These are phyloP conservation scores for Thermothielavioides terrestris DNA, from an alignment of 495 filamentous ascomycete species.

Conservation along the genomic window DNA sequence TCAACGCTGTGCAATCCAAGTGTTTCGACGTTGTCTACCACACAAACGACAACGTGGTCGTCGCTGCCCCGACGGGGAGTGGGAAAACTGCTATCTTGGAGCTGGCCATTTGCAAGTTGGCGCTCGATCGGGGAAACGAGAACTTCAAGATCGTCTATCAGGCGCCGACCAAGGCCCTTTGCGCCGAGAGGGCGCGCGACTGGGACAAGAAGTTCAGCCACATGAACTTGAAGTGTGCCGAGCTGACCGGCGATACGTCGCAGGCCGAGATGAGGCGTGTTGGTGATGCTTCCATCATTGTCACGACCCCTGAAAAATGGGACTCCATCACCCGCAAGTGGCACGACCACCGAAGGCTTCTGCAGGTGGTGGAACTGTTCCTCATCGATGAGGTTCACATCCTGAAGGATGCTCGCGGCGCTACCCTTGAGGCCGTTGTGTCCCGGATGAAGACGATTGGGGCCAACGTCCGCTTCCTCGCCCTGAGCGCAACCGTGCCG, in stretches of 20 bases:
- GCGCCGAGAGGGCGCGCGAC: slow-evolving; percentile 69
- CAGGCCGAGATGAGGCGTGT: slow-evolving; percentile 62
- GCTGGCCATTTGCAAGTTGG: slow-evolving; percentile 78
- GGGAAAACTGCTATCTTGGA: slow-evolving; percentile 91
- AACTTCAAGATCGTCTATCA: slow-evolving; percentile 92
- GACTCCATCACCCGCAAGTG: slow-evolving; percentile 95
- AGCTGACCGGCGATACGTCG: slow-evolving; percentile 90
- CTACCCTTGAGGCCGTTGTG: slow-evolving; percentile 89
- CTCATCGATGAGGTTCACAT: slow-evolving; percentile 97
- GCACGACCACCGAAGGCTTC: slow-evolving; percentile 77
- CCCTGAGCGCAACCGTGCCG: slow-evolving; percentile 86
- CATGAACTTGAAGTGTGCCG: slow-evolving; percentile 67
- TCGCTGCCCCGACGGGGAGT: slow-evolving; percentile 86
- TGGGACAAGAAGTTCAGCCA: slow-evolving; percentile 79
- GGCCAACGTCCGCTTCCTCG: slow-evolving; percentile 80
- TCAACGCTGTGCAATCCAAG: slow-evolving; percentile 90
- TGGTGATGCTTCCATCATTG: slow-evolving; percentile 77
- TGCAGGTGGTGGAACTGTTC: slow-evolving; percentile 82
- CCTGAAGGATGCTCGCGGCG: slow-evolving; percentile 79
- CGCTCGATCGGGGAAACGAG: slow-evolving; percentile 51
- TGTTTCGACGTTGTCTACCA: slow-evolving; percentile 68
- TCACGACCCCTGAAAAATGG: slow-evolving; percentile 98
- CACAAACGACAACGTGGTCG: slow-evolving; percentile 72
- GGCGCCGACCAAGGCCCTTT: slow-evolving; percentile 89
- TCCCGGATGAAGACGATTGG: slow-evolving; percentile 94